Percentiles rank a stretch among this genome's conserved stretches.
phyloP scores from a whole-genome alignment of 768 basidiomycete genomes.

The Lyophyllum shimeji region DNA sequence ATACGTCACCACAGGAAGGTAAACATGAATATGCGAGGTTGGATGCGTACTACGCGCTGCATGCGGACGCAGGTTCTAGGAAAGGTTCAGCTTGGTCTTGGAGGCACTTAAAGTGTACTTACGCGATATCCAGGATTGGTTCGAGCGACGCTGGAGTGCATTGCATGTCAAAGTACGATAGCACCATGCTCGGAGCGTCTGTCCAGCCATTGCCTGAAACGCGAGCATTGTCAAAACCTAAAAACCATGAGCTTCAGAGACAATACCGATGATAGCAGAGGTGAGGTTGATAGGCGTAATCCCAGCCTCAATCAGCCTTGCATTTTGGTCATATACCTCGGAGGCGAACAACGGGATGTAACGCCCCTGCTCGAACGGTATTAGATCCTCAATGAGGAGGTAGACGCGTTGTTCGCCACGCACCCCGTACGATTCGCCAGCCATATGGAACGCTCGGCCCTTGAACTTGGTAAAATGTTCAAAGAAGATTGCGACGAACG shows the following conservation, averaged over 20 bases:
- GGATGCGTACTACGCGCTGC: constrained; percentile 51
- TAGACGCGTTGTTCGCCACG: constrained; percentile 13
- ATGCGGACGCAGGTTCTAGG: constrained; percentile 51
- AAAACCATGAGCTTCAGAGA: neutral
- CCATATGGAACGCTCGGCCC: constrained; percentile 62
- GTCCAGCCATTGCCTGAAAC: constrained; percentile 60
- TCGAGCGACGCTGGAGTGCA: constrained; percentile 52
- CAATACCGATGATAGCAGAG: constrained; percentile 69
- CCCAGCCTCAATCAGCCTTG: constrained; percentile 48
- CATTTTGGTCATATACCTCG: constrained; percentile 75
- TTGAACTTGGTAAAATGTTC: constrained; percentile 73
- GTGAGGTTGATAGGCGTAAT: constrained; percentile 62
- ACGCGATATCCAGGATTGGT: constrained; percentile 48
- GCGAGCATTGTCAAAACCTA: neutral
- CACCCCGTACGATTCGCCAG: constrained; percentile 79
- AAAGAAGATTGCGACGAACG: constrained; percentile 72
- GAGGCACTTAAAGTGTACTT: constrained; percentile 39
- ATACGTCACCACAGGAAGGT: too few species aligned
- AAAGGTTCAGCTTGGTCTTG: constrained; percentile 20
- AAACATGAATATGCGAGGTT: neutral
- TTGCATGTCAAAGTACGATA: constrained; percentile 46
- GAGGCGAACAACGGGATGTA: constrained; percentile 77
- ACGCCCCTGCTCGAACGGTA: constrained; percentile 44
- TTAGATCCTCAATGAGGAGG: neutral
- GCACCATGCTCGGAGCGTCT: constrained; percentile 46